Evolutionary conservation across 2,329 filamentous ascomycete genomes (phyloP), one percentile per base, ranked within the genome.

Genomic region (Samsoniella hepiali): DNA sequence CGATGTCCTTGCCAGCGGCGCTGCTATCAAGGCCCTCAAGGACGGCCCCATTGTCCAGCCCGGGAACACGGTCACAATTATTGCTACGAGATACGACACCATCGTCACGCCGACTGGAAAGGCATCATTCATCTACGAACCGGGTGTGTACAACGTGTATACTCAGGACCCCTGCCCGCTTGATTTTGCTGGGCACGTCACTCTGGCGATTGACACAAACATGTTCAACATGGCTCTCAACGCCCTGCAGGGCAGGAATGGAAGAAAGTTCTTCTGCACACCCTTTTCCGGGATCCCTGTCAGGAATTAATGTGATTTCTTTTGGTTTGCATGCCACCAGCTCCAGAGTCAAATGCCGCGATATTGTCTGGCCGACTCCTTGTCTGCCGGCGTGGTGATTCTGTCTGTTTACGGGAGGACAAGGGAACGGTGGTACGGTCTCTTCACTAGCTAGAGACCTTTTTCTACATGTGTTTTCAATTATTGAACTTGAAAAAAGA

Each of bases 181-280:
- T 13, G 66, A 67, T 34, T 40, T 60, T 22, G 65, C 66, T 31
- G 66, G 66, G n/a, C 66, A 67, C 59, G 45, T 55, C 42, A 65
- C 51, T 13, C 13, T 66, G 17, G 66, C 58, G 4, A 44, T 59
- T 31, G 63, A 66, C 53, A 49, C 62, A 32, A 65, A 58, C 40
- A 49, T 66, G 32, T 67, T 64, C 63, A 38, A 60, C 27, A 29
- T 66, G 34, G 47, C 65, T 17, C 44, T 63, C 27, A 67, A 66
- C 32, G 66, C 64, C 36, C 62, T 67, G 2, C 63, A 34, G 11
- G 62, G 50, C 17, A 36, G 60, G 15, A 64, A 63, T 31, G 58
- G 51, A 15, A 32, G 54, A 27, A 9, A 11, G 10, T 64, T 67
- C 29, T 2, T 45, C 45, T 58, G 61, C 45, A 60, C 22, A 1